A percentile compares a stretch with the other conserved stretches of the same genome.
These are phyloP conservation scores for Colletotrichum musicola DNA, from an alignment of 2,329 filamentous ascomycete genomes.

Conservation along the genomic window DNA sequence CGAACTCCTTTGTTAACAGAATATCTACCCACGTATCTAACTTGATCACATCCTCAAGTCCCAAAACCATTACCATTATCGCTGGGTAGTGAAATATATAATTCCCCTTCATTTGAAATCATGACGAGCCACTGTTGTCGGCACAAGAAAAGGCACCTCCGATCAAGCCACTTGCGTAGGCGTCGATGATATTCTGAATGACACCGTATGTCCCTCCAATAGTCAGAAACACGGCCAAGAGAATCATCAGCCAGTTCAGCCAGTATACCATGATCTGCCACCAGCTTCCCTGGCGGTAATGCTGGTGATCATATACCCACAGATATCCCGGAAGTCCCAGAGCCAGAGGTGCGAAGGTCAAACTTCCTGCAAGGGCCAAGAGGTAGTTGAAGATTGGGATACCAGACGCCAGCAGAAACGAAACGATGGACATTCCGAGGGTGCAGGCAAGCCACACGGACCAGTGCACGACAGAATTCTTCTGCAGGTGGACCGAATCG, in stretches of 20 bases:
- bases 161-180: constrained; percentile 61
- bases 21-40: too few relatives aligned
- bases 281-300: constrained; percentile 46
- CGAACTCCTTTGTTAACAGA: too few relatives aligned
- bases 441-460: constrained; percentile 52
- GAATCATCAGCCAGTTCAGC: constrained; percentile 51
- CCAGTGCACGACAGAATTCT: constrained; percentile 52
- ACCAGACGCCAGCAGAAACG: constrained; percentile 49
- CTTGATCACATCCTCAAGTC: too few relatives aligned
- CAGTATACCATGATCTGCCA: constrained; percentile 47
- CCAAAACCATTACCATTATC: too few relatives aligned
- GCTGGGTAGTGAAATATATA: too few relatives aligned
- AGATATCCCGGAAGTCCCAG: constrained; percentile 51
- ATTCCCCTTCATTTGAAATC: background rate
- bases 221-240: constrained; percentile 52
- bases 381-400: constrained; percentile 53
- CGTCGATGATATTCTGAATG: constrained; percentile 63
- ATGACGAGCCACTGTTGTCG: constrained; percentile 56
- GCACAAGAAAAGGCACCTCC: constrained; percentile 61
- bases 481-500: constrained; percentile 51
- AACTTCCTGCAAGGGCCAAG: constrained; percentile 47
- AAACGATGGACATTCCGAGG: constrained; percentile 44
- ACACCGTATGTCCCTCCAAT: constrained; percentile 59
- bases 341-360: constrained; percentile 52
- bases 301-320: constrained; percentile 51